Evolutionary conservation across 2,329 filamentous ascomycete species (phyloP).

Genomic region (Aspergillus awamori): DNA sequence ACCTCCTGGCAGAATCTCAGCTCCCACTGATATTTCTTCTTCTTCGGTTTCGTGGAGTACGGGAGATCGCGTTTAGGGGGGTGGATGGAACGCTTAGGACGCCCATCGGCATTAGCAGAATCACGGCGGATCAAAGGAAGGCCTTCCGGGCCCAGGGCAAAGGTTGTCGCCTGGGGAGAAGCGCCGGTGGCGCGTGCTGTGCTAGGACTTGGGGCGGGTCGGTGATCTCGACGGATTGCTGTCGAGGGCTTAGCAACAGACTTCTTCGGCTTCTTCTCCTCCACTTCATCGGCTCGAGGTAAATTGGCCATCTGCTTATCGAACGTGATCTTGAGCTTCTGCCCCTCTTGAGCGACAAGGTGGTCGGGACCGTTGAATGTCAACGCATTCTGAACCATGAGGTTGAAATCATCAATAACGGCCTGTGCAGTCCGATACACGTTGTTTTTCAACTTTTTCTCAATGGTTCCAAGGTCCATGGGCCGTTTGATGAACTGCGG

Average conservation of each 20-base stretch:
- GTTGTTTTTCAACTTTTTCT: conserved; percentile 73
- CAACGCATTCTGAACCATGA: conserved; percentile 78
- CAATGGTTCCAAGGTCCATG: conserved; percentile 83
- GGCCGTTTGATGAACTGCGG: conserved; percentile 73
- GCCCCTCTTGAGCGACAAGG: conserved; percentile 68
- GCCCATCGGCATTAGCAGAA: conserved; percentile 74
- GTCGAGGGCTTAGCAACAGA: conserved; percentile 42
- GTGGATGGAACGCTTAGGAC: conserved; percentile 92
- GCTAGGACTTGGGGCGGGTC: conserved; percentile 46
- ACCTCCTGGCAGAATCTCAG: conserved; percentile 87
- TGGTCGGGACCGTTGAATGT: conserved; percentile 83
- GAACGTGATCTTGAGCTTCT: conserved; percentile 63
- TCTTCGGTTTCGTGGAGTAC: conserved; percentile 84
- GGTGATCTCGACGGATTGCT: conserved; percentile 53
- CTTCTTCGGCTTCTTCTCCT: conserved; percentile 64
- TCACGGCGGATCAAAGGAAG: conserved; percentile 83
- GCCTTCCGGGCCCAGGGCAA: conserved; percentile 76
- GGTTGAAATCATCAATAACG: conserved; percentile 72
- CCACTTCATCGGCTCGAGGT: conserved; percentile 58
- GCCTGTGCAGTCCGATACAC: conserved; percentile 71
- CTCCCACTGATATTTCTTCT: conserved; percentile 85
- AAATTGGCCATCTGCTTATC: conserved; percentile 63
- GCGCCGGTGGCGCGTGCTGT: conserved; percentile 36
- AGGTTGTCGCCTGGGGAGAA: conserved; percentile 57
- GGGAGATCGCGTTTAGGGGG: conserved; percentile 92